Evolutionary conservation across 345 rosid species (phyloP), one percentile per base, ranked within the genome.

Genomic region (Draba incana): DNA sequence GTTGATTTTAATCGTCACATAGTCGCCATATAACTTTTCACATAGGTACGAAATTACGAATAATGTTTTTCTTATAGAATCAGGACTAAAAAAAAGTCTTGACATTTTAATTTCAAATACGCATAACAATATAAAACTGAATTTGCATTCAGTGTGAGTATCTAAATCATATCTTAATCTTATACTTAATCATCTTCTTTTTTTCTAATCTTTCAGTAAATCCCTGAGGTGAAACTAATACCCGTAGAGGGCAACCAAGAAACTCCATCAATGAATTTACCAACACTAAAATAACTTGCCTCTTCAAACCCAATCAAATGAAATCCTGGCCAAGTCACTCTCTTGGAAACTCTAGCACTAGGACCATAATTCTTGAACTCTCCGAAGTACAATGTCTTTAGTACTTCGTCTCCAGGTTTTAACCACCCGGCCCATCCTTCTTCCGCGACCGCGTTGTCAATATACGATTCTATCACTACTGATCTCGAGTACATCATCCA

Each of bases 361-460:
- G 89, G 87, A 25, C 97, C 96, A 42, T 15, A 76, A 15, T 92
- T 92, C 75, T 76, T 52, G 63, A 83, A 89, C 75, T 92, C 98
- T 0, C 92, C 92, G 23, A 90, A 90, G 58, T 93, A 87, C 76
- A 93, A 62, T 0, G 96, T 85, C 82, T 83, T 82, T n/a, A 88
- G 63, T 5, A 88, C 88, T 60, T 81, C 86, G 7, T 81, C 80
- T 13, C 88, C 89, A 0, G 75, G 50, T 20, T 70, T 51, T 33
- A 88, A 88, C 98, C 96, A 92, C 79, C 81, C 79, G 4, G 80
- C 33, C 98, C 96, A 92, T 8, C 95, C 98, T 38, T 63, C 82
- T 3, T 84, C 46, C 0, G 83, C 68, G 10, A 89, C 72, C 4
- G 51, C 66, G 2, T 76, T 83, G 2, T 82, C 96, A 0, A 92